Base-by-base conservation (phyloP, 106 monocot species). In the Gastrodia elata region DNA sequence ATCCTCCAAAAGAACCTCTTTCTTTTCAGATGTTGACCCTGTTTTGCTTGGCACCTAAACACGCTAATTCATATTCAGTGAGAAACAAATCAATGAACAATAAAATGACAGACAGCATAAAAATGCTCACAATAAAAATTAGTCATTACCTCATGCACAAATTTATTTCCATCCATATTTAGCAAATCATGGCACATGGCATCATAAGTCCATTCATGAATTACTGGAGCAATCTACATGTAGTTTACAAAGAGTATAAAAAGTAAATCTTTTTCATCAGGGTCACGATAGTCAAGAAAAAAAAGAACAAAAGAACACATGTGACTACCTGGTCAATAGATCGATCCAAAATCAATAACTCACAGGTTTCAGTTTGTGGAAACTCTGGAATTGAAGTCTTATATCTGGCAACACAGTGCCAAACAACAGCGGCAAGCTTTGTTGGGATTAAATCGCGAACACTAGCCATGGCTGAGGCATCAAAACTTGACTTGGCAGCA, bases 131-230 rank as follows among this genome's bases (percentile, higher is more conserved):
- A 76, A 64, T 33, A 78, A 72, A 7, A 37, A 44, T 25, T 42
- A 58, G 36, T 18, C 4, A 65, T 56, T 78, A 92, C 95, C 95
- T 92, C 92, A 36, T 90, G 82, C n/a, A 89, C 76, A 74, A 93
- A 98, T 68, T 98, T 98, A 77, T 93, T 98, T 64, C 98, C 98
- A 39, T 93, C 98, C 88, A 98, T 91, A 73, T 87, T 82, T 40
- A 98, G 73, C 44, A 98, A 80, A 83, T 98, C 98, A 82, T 87
- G 98, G 65, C 98, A 98, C 98, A 98, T 98, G 39, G 98, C 98
- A 80, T 98, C 98, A 84, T 98, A 98, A 0, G 98, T 98, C 98
- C 98, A 98, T 69, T 98, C 98, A 78, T 98, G 98, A 28, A 98
- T 98, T 39, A 98, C 75, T 26, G 98, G 93, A 57, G 98, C 88